These are phyloP conservation scores for Rubroboletus satanas DNA, from an alignment of 768 basidiomycete species.

Conservation along the genomic window DNA sequence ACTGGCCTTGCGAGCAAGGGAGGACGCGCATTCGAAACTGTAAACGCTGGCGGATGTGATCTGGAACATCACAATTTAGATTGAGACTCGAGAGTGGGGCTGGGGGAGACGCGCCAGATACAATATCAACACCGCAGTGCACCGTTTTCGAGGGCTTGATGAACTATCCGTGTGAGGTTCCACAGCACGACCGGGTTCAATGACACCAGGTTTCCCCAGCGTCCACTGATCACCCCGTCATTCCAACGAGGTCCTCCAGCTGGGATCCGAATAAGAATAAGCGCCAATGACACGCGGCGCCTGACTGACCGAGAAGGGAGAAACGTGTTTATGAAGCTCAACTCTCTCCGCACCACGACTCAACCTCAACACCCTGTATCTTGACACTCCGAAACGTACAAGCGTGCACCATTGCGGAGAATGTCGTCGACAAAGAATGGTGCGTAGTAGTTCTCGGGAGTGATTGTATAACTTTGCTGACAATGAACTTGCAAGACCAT, in stretches of 20 bases:
- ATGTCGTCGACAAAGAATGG: not conserved
- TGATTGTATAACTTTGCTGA: not conserved
- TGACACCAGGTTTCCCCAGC: not conserved
- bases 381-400: not conserved
- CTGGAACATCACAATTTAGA: conserved; percentile 8
- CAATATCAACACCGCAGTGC: not conserved
- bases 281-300: not conserved
- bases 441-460: not conserved
- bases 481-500: not conserved
- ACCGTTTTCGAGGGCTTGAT: conserved; percentile 13
- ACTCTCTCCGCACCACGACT: not conserved
- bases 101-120: conserved; percentile 10
- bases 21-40: not conserved
- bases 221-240: too few relatives aligned
- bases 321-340: not conserved
- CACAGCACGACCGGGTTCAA: not conserved
- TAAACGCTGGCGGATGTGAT: not conserved
- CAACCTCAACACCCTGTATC: not conserved
- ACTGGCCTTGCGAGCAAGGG: not conserved
- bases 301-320: too few relatives aligned
- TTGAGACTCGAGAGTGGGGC: conserved; percentile 6
- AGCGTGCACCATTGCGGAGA: not conserved
- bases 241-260: not conserved
- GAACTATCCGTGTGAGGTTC: not conserved
- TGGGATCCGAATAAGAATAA: not conserved